Base-by-base conservation (phyloP, 768 basidiomycete genomes). In the Clavaria fumosa region DNA sequence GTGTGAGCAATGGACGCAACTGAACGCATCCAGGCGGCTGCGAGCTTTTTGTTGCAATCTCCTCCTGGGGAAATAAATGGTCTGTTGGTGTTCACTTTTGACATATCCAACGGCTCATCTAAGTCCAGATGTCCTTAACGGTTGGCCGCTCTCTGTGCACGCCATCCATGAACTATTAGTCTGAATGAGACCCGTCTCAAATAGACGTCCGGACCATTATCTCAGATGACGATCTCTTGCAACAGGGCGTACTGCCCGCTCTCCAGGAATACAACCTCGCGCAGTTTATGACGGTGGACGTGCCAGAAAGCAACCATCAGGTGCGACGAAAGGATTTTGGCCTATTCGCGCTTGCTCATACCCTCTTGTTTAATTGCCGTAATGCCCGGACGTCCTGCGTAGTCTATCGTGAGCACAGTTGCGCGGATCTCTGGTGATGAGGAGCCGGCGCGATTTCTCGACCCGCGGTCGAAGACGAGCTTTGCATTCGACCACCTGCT, bases 31-130 rank as follows among this genome's bases (percentile, higher is more conserved):
- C 62, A 73, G 50, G 68, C 70, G 5, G 90, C 81, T 17, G 76
- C 82, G 18, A 66, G 65, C 22, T 84, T 95, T 50, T 63, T 97
- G 21, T 66, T 85, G 1, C 91, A 95, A 53, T 77, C 86, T 1
- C 91, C 91, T 18, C 91, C 91, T 1, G 91, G 91, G 31, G 84
- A 97, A 63, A 89, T 96, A 46, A 95, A 93, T 56, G 91, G 96
- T 60, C 90, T 95, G 12, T 96, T 38, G 85, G 85, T 49, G 89
- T 88, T 85, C 31, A n/a, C n/a, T n/a, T 34, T 43, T 31, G 21
- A 28, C 39, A 33, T 15, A 34, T 30, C 26, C 26, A 14, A 14
- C 26, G 9, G 9, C 26, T 28, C 9, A 28, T 28, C 9, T 9
- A 9, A 14, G 26, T 28, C 9, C 14, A 9, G 26, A 28, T 28